Base-by-base conservation (phyloP, 371 early-diverging fungal species). In the Mucor velutinosus region DNA sequence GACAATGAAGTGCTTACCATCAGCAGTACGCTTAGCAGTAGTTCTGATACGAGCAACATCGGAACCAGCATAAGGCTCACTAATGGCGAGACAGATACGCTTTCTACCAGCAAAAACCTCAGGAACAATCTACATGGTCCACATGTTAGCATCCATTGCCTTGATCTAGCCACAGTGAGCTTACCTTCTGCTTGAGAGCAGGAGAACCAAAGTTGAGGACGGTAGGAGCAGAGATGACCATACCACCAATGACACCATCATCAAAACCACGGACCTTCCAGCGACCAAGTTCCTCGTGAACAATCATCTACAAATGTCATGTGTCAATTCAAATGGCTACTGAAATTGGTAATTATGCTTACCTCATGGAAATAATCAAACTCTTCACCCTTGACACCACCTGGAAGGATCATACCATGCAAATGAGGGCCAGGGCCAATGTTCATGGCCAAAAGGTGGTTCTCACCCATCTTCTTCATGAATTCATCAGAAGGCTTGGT, bases 31-130 rank as follows among this genome's bases (percentile, higher is more conserved):
- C 64, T 86, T 92, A 11, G 94, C 94, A 55, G 89, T 88, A 19
- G 89, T 87, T 33, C 78, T 79, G 56, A 95, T 80, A 72, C 88
- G 87, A 55, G 94, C 94, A 1, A 95, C 95, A 76, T 95, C 95
- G 5, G 88, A 88, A 27, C 90, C 90, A 55, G 86, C 86, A 47
- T 79, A 80, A 43, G 90, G 89, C 65, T 90, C 90, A 30, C 88
- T 88, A 62, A 89, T 87, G 37, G 87, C 87, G 72, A 94, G 76
- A 75, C 93, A 93, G 67, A 94, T 94, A 71, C 84, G 84, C 80
- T 93, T 93, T 63, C 81, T 79, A 25, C 95, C 95, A 7, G 77
- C 67, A 61, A 94, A 75, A 47, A 90, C 86, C 12, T 86, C 90
- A 49, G 88, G 87, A 8, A 89, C 86, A 60, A 94, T 83, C 77